phyloP scores from a whole-genome alignment of 306 rosid genomes.

The Crataegus laevigata region DNA sequence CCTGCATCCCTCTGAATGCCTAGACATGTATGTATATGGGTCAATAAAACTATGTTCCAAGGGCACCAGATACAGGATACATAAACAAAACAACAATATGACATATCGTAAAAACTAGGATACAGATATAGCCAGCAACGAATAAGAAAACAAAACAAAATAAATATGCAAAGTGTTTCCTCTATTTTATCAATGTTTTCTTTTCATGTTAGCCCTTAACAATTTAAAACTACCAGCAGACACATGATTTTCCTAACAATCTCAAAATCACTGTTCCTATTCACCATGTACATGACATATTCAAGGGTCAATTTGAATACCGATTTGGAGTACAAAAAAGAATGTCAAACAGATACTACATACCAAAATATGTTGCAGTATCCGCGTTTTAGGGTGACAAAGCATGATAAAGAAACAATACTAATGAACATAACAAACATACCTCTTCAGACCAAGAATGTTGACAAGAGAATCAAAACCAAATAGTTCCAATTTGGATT shows the following conservation, averaged over 20 bases:
- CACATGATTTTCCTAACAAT: neutral
- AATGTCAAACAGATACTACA: neutral
- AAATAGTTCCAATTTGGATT: slow-evolving; percentile 82
- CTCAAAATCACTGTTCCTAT: neutral
- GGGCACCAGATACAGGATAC: neutral
- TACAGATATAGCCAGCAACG: neutral
- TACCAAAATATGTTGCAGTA: neutral
- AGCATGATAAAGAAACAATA: neutral
- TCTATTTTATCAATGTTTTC: neutral
- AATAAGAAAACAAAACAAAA: neutral
- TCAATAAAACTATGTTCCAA: neutral
- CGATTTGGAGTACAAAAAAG: neutral
- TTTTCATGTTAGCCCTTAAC: neutral
- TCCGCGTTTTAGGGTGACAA: neutral
- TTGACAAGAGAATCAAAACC: slow-evolving; percentile 99
- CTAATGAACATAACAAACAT: slow-evolving; percentile 1
- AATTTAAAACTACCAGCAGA: neutral
- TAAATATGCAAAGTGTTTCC: neutral
- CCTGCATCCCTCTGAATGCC: neutral
- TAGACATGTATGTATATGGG: neutral
- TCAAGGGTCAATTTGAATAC: neutral
- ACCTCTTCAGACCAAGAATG: slow-evolving; percentile 99
- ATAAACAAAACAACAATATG: neutral
- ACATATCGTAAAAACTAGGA: neutral
- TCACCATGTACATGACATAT: neutral